phyloP scores from a whole-genome alignment of 345 rosid genomes.

The Melaleuca alternifolia region DNA sequence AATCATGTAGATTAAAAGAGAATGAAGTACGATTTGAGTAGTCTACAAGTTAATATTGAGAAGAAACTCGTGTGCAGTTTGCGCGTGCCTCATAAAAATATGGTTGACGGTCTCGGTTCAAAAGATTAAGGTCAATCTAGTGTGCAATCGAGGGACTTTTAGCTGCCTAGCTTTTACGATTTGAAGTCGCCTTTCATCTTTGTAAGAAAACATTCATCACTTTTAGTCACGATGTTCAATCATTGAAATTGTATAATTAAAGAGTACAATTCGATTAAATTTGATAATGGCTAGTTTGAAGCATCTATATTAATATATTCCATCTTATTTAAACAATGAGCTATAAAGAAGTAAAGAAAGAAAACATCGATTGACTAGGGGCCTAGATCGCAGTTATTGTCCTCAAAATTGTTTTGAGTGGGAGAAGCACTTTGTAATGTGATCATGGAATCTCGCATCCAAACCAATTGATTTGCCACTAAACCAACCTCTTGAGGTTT shows the following conservation, averaged over 20 bases:
- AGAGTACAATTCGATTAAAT: background rate
- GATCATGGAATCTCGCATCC: background rate
- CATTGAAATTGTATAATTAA: background rate
- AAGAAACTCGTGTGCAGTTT: background rate
- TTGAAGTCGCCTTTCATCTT: background rate
- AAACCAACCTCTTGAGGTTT: background rate
- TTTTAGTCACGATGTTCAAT: background rate
- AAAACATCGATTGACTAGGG: background rate
- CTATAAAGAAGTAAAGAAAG: background rate
- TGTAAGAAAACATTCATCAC: background rate
- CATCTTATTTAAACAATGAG: background rate
- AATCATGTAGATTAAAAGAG: background rate
- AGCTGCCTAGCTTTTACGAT: background rate
- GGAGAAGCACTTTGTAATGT: background rate
- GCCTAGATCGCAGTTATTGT: background rate
- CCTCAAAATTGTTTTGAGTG: background rate
- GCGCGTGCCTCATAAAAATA: background rate
- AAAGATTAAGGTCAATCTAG: background rate
- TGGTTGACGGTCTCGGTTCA: background rate
- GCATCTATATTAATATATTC: background rate
- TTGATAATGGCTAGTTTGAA: background rate
- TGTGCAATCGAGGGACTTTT: background rate
- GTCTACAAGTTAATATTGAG: background rate
- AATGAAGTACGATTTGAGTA: background rate
- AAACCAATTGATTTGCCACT: background rate